Percentiles rank a stretch among this genome's conserved stretches.
Conservation (phyloP, 495 filamentous ascomycete species). For the Chlorociboria aeruginascens region DNA sequence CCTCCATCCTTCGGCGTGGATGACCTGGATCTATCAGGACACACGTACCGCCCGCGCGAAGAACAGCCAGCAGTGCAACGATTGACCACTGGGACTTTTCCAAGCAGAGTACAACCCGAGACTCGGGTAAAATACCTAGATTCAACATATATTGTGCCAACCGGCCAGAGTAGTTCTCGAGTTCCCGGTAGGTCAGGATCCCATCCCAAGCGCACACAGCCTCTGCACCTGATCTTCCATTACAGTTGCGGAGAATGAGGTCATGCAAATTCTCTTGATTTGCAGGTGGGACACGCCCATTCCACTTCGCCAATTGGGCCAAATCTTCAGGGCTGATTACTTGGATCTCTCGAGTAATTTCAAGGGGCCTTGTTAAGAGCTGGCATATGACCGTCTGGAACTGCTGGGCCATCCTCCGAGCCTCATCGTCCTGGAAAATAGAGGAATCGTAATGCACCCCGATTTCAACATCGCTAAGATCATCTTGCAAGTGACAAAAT, state of each 20-base stretch:
- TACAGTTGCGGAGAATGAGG: neutral
- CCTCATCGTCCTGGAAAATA: too few relatives aligned
- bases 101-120: slow-evolving; percentile 15
- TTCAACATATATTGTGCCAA: neutral
- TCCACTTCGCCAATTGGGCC: neutral
- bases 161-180: neutral
- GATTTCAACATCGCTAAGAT: too few relatives aligned
- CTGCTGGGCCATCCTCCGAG: too few relatives aligned
- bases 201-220: slow-evolving; percentile 22
- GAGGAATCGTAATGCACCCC: too few relatives aligned
- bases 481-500: too few relatives aligned
- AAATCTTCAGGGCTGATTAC: neutral
- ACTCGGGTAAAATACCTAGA: neutral
- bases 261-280: neutral
- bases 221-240: neutral
- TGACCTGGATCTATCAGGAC: slow-evolving; percentile 39
- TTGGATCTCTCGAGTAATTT: neutral
- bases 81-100: slow-evolving; percentile 31
- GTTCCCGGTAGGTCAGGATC: slow-evolving; percentile 18
- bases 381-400: too few relatives aligned
- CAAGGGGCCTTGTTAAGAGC: too few relatives aligned
- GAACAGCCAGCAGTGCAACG: slow-evolving; percentile 26
- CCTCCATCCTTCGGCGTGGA: slow-evolving; percentile 4
- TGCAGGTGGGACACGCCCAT: neutral
- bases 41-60: slow-evolving; percentile 28